These are phyloP conservation scores for Rubia occidens DNA, from an alignment of 305 asterid genomes.

Conservation along the genomic window DNA sequence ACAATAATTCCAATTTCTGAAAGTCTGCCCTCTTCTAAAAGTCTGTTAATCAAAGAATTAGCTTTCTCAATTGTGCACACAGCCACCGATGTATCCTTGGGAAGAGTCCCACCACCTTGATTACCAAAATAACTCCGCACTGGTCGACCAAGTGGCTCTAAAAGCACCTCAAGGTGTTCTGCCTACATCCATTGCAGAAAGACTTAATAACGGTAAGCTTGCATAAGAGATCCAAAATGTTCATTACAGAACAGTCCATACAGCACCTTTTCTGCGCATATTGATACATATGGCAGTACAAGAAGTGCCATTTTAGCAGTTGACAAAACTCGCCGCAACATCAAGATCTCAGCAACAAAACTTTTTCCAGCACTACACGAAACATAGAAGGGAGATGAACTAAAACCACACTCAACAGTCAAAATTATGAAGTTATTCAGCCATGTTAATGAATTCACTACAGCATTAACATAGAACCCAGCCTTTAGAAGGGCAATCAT, in stretches of 20 bases:
- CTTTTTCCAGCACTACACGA: conserved; percentile 90
- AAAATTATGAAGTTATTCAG: background rate
- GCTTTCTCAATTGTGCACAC: conserved; percentile 99
- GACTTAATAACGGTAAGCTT: conserved; percentile 17
- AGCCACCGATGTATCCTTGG: conserved; percentile 89
- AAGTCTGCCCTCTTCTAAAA: conserved; percentile 92
- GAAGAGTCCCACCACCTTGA: conserved; percentile 96
- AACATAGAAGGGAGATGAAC: conserved; percentile 22
- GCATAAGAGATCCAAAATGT: conserved; percentile 15
- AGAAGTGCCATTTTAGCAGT: conserved; percentile 89
- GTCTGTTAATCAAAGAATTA: conserved; percentile 77
- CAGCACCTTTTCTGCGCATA: conserved; percentile 86
- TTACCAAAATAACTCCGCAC: conserved; percentile 95
- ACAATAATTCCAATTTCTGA: conserved; percentile 96
- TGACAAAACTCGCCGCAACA: conserved; percentile 81
- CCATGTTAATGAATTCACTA: background rate
- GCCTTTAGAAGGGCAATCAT: background rate
- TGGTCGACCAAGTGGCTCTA: conserved; percentile 78
- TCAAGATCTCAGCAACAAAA: conserved; percentile 94
- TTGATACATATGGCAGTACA: conserved; percentile 94
- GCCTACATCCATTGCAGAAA: conserved; percentile 42
- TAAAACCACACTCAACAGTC: conserved; percentile 11
- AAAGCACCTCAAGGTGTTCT: conserved; percentile 86
- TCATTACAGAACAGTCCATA: conserved; percentile 18
- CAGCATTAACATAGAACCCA: background rate